Base-by-base conservation (phyloP, 2,329 filamentous ascomycete species). In the Cladosporium austrohemisphaericum region DNA sequence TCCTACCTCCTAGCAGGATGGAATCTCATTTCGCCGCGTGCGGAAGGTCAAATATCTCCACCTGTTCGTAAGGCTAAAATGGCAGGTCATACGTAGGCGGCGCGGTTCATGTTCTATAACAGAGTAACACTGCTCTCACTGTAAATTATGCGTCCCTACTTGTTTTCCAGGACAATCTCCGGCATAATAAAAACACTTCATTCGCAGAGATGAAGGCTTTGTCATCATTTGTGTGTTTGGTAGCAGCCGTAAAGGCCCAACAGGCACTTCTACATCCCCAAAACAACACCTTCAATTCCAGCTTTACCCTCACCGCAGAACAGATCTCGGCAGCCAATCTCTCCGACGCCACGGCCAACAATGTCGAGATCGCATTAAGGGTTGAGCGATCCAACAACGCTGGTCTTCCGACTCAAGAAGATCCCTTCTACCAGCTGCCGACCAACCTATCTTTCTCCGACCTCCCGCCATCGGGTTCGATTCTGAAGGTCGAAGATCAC, bases 361-460 rank as follows among this genome's bases (percentile, higher is more conserved):
- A 55, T 37, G 44, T 62, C 20, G 55, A 66, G 26, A 37, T 57
- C 3, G 62, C 60, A 0, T 29, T 65, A 10, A 53, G 56, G 14
- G 61, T 59, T 32, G 62, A 66, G 37, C 55, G 58, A 4, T 55
- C 56, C 13, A 63, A 65, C 35, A 61, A 60, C 51, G 59, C 62
- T 3, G 56, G 56, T 8, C 45, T 40, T 3, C 52, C 50, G 13
- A 56, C 60, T 2, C 47, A 50, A 11, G 40, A 61, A 14, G 71
- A 76, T 51, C 55, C 57, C n/a, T 75, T 74, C 59, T 75, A 75
- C 58, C 57, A 31, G 9, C 49, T 62, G 2, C 65, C 68, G 13
- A 19, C 51, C 2, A 52, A 55, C 36, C 46, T 52, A 23, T 51
- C 57, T 29, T 33, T 41, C 14, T n/a, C 47, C 1, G 49, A 55